A percentile compares a stretch with the other conserved stretches of the same genome.
These are phyloP conservation scores for Excoecaria agallocha DNA, from an alignment of 345 rosid species.

Conservation along the genomic window DNA sequence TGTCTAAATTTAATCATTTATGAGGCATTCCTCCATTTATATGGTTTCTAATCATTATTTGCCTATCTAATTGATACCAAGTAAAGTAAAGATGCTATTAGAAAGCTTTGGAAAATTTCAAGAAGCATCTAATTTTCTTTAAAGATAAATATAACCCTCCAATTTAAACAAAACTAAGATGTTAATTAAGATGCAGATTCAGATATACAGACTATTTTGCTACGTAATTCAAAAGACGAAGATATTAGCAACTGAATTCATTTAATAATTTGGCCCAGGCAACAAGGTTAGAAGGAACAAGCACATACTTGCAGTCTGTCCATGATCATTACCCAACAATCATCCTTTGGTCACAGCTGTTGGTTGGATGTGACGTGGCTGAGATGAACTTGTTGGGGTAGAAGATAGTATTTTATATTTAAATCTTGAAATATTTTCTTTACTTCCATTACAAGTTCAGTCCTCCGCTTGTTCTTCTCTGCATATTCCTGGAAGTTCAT, in stretches of 20 bases:
- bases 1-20: constrained; percentile 21
- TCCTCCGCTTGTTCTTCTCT: constrained; percentile 26
- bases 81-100: too few species aligned
- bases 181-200: background rate
- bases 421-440: constrained; percentile 28
- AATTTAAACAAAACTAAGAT: background rate
- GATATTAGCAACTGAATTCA: background rate
- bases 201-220: background rate
- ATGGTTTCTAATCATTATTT: too few species aligned
- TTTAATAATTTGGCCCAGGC: background rate
- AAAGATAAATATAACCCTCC: background rate
- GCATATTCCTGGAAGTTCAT: constrained; percentile 32
- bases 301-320: constrained; percentile 3
- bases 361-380: constrained; percentile 18
- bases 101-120: too few species aligned
- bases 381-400: constrained; percentile 26
- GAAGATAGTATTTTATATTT: constrained; percentile 24
- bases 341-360: constrained; percentile 11
- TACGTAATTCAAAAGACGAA: background rate
- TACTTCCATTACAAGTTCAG: constrained; percentile 23
- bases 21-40: constrained; percentile 36
- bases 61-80: too few species aligned
- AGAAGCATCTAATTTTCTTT: too few species aligned
- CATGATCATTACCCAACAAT: background rate
- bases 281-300: background rate